Evolutionary conservation across 129 eudicot species (phyloP), one percentile per base, ranked within the genome.

Genomic region (Heracleum sosnowskyi): DNA sequence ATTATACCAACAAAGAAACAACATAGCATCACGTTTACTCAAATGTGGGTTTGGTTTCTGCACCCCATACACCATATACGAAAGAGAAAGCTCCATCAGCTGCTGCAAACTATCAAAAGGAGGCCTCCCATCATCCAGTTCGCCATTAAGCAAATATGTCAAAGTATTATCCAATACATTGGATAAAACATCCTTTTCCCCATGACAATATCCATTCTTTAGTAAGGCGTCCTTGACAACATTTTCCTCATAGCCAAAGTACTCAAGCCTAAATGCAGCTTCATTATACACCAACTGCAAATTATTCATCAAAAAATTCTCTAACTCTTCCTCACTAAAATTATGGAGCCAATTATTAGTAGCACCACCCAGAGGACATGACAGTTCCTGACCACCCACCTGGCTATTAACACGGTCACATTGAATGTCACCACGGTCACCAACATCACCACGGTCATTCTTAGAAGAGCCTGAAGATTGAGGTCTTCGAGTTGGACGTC

Each of bases 11-110:
- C 91, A 85, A 40, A 94, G 87, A 84, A 96, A 91, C 98, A 97
- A 91, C 98, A 94, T 94, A 2, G 98, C 97, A 84, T 91, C 98
- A 29, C 97, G 94, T 83, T 76, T 88, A 84, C 90, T 94, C 86
- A 94, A 78, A 40, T 94, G 91, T 18, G 98, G 97, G 80, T 85
- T 89, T 46, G 88, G 81, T 76, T 94, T 96, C 75, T 95, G 98
- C 92, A 95, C 82, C 77, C 88, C 83, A 77, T 91, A 86, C 72
- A 95, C 92, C 98, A 95, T 90, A 29, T 88, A 94, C 1, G 91
- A 91, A 42, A 91, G 84, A 2, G 97, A 89, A 64, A 86, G 86
- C 85, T 88, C 93, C 83, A 88, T 89, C 82, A 95, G 78, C 76
- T 95, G 96, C 85, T 89, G 86, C 88, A 95, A 83, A 78, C 91